Base-by-base conservation (phyloP, 768 basidiomycete species). In the Boletus rubroflammeus region DNA sequence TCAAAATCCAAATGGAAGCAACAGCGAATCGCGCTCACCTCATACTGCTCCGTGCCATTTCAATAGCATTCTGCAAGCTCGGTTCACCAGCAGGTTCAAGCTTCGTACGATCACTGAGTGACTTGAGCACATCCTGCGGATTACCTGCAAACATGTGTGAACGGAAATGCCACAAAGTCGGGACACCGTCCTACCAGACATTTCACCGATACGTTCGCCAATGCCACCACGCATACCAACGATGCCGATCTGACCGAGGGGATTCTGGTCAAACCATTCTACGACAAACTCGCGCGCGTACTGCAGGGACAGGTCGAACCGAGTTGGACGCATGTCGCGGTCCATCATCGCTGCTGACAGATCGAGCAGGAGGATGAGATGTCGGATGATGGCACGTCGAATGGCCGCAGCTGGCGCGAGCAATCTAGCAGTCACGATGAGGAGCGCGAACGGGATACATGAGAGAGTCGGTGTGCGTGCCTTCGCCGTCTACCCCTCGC, bases 221-320 rank as follows among this genome's bases (percentile, higher is more conserved):
- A 98, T 70, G 0, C 97, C 93, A 32, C 90, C 84, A 23, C 94
- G 78, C 83, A 98, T 93, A 6, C 91, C 93, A 17, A 98, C 92
- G 29, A 98, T 75, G 2, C 94, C 96, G 59, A 99, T 91, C 72
- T 98, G 97, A 21, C 96, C 95, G 13, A 99, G 78, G 1, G 97
- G 97, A 65, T 99, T 99, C 74, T 98, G 97, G 73, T 99, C 97
- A 70, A 98, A 99, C 95, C 96, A 99, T 69, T 99, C 97, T 7
- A 81, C 76, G 28, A 98, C 80, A 61, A 98, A 99, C 62, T 92
- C 91, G 54, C 93, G 82, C 14, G 93, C 83, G 67, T 95, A 96
- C 64, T 94, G 87, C 41, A 98, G 73, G 63, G 86, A 88, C 31
- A 99, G 72, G 66, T 97, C 95, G 61, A 96, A 95, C 53, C 97